phyloP scores from a whole-genome alignment of 2,329 filamentous ascomycete species.

The Apiospora kogelbergensis region DNA sequence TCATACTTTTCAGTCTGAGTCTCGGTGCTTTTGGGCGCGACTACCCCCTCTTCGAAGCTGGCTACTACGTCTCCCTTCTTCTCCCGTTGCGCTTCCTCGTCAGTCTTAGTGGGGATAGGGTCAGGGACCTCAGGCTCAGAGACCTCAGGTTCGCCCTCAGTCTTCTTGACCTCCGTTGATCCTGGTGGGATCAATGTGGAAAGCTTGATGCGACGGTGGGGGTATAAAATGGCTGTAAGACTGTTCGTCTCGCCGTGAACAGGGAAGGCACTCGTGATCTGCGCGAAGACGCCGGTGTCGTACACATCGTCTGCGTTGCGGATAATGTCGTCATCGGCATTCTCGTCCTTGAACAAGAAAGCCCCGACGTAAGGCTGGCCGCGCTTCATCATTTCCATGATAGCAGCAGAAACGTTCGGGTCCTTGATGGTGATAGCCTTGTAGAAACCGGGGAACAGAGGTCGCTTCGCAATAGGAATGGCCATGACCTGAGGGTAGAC shows the following conservation, averaged over 20 bases:
- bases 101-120: conserved; percentile 52
- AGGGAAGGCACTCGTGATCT: conserved; percentile 95
- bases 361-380: conserved; percentile 97
- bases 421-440: conserved; percentile 97
- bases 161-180: conserved; percentile 43
- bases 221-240: conserved; percentile 92
- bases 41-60: conserved; percentile 84
- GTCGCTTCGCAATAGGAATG: conserved; percentile 90
- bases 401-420: conserved; percentile 84
- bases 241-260: conserved; percentile 81
- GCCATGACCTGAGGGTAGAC: conserved; percentile 97
- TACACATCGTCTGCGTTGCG: conserved; percentile 89
- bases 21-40: conserved; percentile 56
- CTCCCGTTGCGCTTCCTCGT: conserved; percentile 56
- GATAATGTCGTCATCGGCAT: conserved; percentile 90
- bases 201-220: conserved; percentile 90
- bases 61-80: conserved; percentile 93
- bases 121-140: conserved; percentile 54
- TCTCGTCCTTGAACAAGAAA: conserved; percentile 95
- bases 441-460: conserved; percentile 96
- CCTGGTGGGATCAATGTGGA: conserved; percentile 76
- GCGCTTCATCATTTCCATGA: conserved; percentile 94
- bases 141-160: conserved; percentile 47
- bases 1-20: conserved; percentile 64
- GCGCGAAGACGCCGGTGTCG: conserved; percentile 94